Evolutionary conservation across 805 yeast genomes (phyloP).

Genomic region (Zygosaccharomyces siamensis): DNA sequence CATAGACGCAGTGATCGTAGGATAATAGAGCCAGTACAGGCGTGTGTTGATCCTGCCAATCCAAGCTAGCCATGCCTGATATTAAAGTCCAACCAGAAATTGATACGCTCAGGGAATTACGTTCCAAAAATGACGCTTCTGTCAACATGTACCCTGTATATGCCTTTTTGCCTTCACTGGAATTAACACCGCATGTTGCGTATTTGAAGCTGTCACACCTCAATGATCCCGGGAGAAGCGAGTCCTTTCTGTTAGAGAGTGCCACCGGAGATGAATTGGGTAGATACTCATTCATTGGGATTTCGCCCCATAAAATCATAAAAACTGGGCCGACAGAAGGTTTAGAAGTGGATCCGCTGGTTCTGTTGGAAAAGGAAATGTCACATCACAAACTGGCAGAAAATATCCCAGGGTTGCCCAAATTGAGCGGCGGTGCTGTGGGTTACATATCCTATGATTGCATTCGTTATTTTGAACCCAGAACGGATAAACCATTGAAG

Average conservation of each 20-base stretch:
- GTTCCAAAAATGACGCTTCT: constrained; percentile 36
- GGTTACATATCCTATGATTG: constrained; percentile 97
- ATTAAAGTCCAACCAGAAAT: constrained; percentile 47
- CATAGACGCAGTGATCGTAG: not conserved
- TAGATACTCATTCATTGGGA: constrained; percentile 87
- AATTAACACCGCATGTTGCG: constrained; percentile 84
- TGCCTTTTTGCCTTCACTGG: constrained; percentile 67
- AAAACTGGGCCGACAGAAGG: constrained; percentile 58
- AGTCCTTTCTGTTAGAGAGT: constrained; percentile 81
- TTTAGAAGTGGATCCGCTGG: constrained; percentile 72
- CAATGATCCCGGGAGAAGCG: constrained; percentile 53
- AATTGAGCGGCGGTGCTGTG: constrained; percentile 89
- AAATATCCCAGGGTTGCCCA: constrained; percentile 72
- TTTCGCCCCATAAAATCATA: constrained; percentile 74
- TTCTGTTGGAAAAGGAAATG: constrained; percentile 69
- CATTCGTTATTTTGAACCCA: constrained; percentile 94
- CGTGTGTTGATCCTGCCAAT: too few relatives aligned
- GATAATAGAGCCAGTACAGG: not conserved
- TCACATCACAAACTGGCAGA: constrained; percentile 59
- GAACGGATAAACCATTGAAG: constrained; percentile 64
- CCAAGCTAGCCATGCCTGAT: not conserved
- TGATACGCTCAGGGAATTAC: constrained; percentile 41
- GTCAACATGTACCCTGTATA: constrained; percentile 81
- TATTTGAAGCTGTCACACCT: constrained; percentile 68
- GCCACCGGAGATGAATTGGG: constrained; percentile 90